Conservation (phyloP, 1,139 yeast genomes). For the Taphrina communis region DNA sequence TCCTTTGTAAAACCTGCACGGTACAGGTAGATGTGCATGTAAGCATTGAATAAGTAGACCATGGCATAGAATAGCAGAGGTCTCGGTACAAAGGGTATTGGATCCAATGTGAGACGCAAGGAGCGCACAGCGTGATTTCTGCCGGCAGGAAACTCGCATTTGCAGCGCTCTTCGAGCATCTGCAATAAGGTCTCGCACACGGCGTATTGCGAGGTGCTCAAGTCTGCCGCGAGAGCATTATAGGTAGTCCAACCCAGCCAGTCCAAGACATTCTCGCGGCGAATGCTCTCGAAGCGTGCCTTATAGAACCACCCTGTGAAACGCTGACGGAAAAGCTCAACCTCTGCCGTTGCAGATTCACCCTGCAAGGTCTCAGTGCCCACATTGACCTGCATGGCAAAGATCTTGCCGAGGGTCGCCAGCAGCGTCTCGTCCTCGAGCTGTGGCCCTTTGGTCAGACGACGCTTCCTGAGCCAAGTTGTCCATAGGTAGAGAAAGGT, state of each 20-base stretch:
- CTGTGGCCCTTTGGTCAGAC: slow-evolving; percentile 1
- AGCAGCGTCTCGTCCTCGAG: slow-evolving; percentile 7
- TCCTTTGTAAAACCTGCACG: slow-evolving; percentile 1
- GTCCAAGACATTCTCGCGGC: slow-evolving; percentile 24
- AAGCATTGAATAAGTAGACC: slow-evolving; percentile 14
- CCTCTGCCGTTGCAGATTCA: slow-evolving; percentile 5
- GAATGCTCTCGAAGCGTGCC: slow-evolving; percentile 23
- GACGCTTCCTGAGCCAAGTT: slow-evolving; percentile 22
- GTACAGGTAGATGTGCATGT: background rate
- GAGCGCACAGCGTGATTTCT: slow-evolving; percentile 2
- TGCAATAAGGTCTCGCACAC: slow-evolving; percentile 11
- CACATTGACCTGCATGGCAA: slow-evolving; percentile 4
- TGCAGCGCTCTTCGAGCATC: slow-evolving; percentile 23
- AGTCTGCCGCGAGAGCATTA: background rate
- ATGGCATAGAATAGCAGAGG: slow-evolving; percentile 25
- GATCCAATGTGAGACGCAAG: slow-evolving; percentile 28
- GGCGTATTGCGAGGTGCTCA: background rate
- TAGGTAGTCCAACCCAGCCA: slow-evolving; percentile 34
- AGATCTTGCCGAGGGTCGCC: slow-evolving; percentile 10
- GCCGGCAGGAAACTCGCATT: slow-evolving; percentile 6
- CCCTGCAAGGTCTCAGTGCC: background rate
- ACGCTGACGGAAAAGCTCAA: slow-evolving; percentile 24
- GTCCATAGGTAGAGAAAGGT: slow-evolving; percentile 21
- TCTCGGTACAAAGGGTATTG: slow-evolving; percentile 33
- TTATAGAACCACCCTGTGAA: slow-evolving; percentile 35